phyloP scores from a whole-genome alignment of 2,329 filamentous ascomycete genomes.

The Colletotrichum sidae region DNA sequence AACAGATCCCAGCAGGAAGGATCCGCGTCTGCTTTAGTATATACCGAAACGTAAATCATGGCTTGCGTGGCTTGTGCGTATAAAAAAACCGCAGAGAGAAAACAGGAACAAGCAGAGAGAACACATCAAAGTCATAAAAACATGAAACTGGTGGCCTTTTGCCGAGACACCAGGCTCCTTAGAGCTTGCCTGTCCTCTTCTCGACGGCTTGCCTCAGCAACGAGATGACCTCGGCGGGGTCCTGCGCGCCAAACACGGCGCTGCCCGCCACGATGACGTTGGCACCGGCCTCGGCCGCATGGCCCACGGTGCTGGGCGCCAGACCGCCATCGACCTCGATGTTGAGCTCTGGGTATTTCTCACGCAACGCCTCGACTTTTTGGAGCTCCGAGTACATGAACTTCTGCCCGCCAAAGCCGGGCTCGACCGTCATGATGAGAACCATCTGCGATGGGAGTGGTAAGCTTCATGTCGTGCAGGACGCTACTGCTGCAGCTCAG shows the following conservation, averaged over 20 bases:
- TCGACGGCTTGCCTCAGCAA: conserved; percentile 85
- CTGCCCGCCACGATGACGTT: conserved; percentile 98
- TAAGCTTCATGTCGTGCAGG: conserved; percentile 7
- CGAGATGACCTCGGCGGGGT: conserved; percentile 88
- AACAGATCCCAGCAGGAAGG: background rate
- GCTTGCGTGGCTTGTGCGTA: conserved; percentile 29
- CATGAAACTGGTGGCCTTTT: conserved; percentile 6
- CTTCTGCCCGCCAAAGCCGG: conserved; percentile 96
- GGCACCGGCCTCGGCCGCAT: conserved; percentile 93
- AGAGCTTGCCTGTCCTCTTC: conserved; percentile 58
- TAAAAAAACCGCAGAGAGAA: background rate
- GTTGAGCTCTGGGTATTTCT: conserved; percentile 89
- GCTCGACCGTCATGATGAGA: conserved; percentile 97
- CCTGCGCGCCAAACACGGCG: conserved; percentile 92
- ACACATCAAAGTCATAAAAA: conserved; percentile 26
- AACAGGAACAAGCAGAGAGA: background rate
- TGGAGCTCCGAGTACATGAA: conserved; percentile 97
- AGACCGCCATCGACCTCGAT: conserved; percentile 98
- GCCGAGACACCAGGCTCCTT: conserved; percentile 10
- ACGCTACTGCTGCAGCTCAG: background rate
- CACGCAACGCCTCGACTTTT: conserved; percentile 87
- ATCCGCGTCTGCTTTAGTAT: conserved; percentile 26
- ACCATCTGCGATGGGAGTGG: conserved; percentile 80
- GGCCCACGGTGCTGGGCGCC: conserved; percentile 88
- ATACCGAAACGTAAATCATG: conserved; percentile 24